A percentile compares a stretch with the other conserved stretches of the same genome.
These are phyloP conservation scores for Aspergillus sp. DNA, from an alignment of 2,329 filamentous ascomycete genomes.

Conservation along the genomic window DNA sequence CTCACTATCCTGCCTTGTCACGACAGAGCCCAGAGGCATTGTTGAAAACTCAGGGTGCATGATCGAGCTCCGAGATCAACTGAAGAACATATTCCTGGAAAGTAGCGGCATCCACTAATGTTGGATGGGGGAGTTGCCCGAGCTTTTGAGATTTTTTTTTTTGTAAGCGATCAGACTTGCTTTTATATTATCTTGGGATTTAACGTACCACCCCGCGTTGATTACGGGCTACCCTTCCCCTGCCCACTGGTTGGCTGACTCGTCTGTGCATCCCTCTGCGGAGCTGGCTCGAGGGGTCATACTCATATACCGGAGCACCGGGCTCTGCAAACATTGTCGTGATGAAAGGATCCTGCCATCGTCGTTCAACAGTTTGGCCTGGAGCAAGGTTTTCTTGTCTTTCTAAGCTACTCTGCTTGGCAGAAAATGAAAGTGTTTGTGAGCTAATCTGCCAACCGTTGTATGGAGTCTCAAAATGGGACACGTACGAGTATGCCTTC, in stretches of 20 bases:
- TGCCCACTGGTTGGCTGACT: background rate
- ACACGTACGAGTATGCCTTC: background rate
- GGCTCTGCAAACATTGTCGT: constrained; percentile 5
- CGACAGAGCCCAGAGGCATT: background rate
- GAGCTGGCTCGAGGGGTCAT: background rate
- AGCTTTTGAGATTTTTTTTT: background rate
- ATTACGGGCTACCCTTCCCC: background rate
- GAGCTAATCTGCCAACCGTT: background rate
- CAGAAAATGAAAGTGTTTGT: background rate
- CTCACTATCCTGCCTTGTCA: background rate
- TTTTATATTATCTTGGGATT: background rate
- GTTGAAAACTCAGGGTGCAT: background rate
- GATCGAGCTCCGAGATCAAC: constrained; percentile 4
- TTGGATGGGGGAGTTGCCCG: constrained; percentile 1
- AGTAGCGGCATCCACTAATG: background rate
- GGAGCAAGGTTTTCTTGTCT: constrained; percentile 3
- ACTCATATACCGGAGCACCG: background rate
- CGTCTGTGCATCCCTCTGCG: background rate
- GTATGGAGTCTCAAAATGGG: background rate
- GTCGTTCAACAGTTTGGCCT: background rate
- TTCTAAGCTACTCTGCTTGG: background rate
- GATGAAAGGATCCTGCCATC: constrained; percentile 2
- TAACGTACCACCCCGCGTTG: background rate
- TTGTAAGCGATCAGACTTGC: background rate
- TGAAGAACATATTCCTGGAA: constrained; percentile 6